Conservation (phyloP, 306 rosid species). For the Citrullus amarus region DNA sequence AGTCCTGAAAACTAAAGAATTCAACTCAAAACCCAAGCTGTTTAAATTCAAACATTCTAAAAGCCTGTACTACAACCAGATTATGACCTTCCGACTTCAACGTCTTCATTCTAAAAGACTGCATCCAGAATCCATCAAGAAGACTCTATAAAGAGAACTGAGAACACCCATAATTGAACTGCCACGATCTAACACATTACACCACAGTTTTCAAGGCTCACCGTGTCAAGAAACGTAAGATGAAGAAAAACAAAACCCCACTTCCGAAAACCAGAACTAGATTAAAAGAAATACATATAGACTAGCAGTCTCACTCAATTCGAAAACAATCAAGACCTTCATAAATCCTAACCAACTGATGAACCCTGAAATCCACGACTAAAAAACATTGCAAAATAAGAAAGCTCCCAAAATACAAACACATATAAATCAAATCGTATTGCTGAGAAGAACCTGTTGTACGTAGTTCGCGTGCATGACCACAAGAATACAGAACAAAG, state of each 20-base stretch:
- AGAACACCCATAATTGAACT: not conserved
- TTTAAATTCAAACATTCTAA: not conserved
- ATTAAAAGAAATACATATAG: not conserved
- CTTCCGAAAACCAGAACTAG: not conserved
- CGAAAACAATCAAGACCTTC: not conserved
- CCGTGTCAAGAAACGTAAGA: not conserved
- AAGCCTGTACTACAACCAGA: not conserved
- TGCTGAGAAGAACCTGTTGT: slow-evolving; percentile 48
- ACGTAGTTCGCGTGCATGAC: slow-evolving; percentile 99
- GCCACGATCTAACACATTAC: not conserved
- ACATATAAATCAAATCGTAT: not conserved
- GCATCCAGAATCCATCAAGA: not conserved
- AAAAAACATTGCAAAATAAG: not conserved
- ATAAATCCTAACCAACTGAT: not conserved
- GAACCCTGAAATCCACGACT: slow-evolving; percentile 15
- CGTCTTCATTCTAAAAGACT: not conserved
- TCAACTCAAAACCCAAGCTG: not conserved
- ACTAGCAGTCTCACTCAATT: not conserved
- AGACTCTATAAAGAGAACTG: not conserved
- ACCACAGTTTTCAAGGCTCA: not conserved
- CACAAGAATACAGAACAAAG: slow-evolving; percentile 82
- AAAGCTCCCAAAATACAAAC: not conserved
- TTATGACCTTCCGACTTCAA: not conserved
- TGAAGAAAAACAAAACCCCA: not conserved
- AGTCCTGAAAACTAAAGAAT: not conserved